Base-by-base conservation (phyloP, 1,284 basidiomycete genomes). In the Fistulina hepatica region DNA sequence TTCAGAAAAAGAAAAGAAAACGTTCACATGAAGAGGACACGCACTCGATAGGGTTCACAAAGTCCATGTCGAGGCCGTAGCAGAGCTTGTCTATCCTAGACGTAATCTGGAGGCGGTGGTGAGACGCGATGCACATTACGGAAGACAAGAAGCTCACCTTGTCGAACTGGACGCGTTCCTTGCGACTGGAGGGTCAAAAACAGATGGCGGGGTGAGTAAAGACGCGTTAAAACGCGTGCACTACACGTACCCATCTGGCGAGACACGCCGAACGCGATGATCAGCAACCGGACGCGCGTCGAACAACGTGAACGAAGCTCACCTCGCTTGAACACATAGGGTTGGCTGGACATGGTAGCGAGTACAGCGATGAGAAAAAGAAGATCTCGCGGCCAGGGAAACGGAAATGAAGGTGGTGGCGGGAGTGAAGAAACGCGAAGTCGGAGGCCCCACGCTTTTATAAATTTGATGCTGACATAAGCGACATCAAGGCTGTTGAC, bases 1-100 rank as follows among this genome's bases (percentile, higher is more conserved):
- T 44, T 28, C 34, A 33, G 6, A n/a, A n/a, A n/a, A n/a, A n/a
- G n/a, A n/a, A n/a, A n/a, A n/a, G n/a, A n/a, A n/a, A n/a, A n/a
- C n/a, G 27, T 13, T 10, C 19, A 36, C 7, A 20, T 13, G 9
- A 41, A 23, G 31, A 16, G 12, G 22, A 27, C 6, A 60, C 81
- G 45, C 52, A 90, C 81, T 95, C 89, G 41, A 95, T 89, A 10
- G 95, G 85, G 56, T 97, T 90, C 35, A 99, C 82, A 52, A 90
- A 88, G 56, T 92, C 82, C 50, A 76, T 71, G 61, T 99, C 94
- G 22, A 99, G 79, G 45, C 94, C 94, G 58, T 97, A 98, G 54
- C 92, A 95, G 16, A 99, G 79, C 67, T 98, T 98, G 58, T 81
- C 79, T 55, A 98, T 85, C 51, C 93, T 71, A 22, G 86, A 80